These are phyloP conservation scores for Triangularia verruculosa DNA, from an alignment of 2,329 filamentous ascomycete genomes.

Conservation along the genomic window DNA sequence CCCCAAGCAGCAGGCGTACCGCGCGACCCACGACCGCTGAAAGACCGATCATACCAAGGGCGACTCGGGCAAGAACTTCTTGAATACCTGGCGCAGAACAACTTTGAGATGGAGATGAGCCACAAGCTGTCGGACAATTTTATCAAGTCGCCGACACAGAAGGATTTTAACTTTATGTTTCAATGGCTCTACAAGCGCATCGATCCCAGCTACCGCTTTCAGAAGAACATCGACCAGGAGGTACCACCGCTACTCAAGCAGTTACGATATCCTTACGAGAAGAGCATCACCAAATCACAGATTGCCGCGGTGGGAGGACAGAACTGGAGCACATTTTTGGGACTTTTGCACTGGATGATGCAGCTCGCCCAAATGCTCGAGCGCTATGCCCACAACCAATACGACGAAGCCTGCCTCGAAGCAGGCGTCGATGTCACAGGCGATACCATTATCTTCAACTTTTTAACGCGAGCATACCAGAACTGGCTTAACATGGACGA, in stretches of 20 bases:
- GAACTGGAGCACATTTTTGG: constrained; percentile 95
- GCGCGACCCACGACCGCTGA: constrained; percentile 80
- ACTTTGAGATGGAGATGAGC: constrained; percentile 98
- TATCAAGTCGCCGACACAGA: constrained; percentile 91
- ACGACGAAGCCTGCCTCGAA: constrained; percentile 87
- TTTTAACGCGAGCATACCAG: constrained; percentile 82
- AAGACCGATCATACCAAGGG: constrained; percentile 74
- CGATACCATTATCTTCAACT: constrained; percentile 92
- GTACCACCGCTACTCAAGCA: constrained; percentile 91
- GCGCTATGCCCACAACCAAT: constrained; percentile 71
- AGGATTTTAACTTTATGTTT: constrained; percentile 97
- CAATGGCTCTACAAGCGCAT: constrained; percentile 97
- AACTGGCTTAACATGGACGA: constrained; percentile 94
- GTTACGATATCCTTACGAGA: constrained; percentile 89
- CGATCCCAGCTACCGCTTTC: constrained; percentile 88
- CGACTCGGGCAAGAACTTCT: constrained; percentile 84
- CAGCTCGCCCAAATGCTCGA: constrained; percentile 93
- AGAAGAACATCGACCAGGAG: constrained; percentile 93
- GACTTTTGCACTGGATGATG: constrained; percentile 98
- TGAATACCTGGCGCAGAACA: constrained; percentile 88
- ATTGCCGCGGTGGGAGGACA: constrained; percentile 92
- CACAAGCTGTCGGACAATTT: constrained; percentile 87
- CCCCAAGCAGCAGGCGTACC: constrained; percentile 79
- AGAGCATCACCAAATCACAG: constrained; percentile 93
- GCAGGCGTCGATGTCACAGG: constrained; percentile 82